These are phyloP conservation scores for Suillus alpinus DNA, from an alignment of 768 basidiomycete genomes.

Conservation along the genomic window DNA sequence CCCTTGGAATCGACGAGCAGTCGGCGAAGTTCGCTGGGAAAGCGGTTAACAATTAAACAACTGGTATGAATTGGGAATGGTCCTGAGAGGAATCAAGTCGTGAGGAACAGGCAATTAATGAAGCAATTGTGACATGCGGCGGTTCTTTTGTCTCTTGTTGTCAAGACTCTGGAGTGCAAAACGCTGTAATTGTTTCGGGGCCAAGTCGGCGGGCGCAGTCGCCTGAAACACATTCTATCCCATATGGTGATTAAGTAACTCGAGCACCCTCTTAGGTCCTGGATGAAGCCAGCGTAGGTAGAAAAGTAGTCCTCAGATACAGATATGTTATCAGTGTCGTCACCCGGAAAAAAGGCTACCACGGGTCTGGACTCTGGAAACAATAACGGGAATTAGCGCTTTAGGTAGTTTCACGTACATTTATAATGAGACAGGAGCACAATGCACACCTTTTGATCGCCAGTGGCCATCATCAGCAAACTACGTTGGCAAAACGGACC, in stretches of 20 bases:
- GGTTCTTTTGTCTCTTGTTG: neutral
- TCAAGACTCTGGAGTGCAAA: neutral
- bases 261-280: slow-evolving; percentile 11
- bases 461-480: neutral
- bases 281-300: slow-evolving; percentile 13
- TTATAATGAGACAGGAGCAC: slow-evolving; percentile 25
- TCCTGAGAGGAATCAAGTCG: neutral
- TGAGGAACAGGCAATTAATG: neutral
- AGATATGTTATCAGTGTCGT: slow-evolving; percentile 15
- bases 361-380: slow-evolving; percentile 7
- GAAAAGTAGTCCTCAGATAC: slow-evolving; percentile 27
- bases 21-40: neutral
- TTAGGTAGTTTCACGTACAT: slow-evolving; percentile 14
- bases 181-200: neutral
- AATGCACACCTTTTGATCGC: slow-evolving; percentile 10
- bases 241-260: neutral
- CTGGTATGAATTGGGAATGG: neutral
- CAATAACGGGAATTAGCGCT: neutral
- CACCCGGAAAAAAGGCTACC: neutral
- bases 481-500: slow-evolving; percentile 15
- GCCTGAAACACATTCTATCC: neutral
- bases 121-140: neutral
- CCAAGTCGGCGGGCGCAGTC: neutral
- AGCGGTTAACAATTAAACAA: neutral
- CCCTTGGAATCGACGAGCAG: neutral